These are phyloP conservation scores for Hymenoscyphus fraxineus DNA, from an alignment of 2,329 filamentous ascomycete genomes.

Conservation along the genomic window DNA sequence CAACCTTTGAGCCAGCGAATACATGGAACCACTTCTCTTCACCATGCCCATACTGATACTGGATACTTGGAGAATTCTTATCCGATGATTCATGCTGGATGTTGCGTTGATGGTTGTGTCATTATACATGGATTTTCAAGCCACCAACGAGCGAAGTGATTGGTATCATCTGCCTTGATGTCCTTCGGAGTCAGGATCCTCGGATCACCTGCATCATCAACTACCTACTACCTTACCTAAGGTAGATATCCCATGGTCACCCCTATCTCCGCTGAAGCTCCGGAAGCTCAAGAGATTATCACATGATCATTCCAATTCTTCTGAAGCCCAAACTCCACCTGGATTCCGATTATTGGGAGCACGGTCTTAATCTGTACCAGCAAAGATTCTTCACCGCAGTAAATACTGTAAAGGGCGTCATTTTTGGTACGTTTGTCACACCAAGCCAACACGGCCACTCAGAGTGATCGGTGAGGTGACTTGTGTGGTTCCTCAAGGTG, in stretches of 20 bases:
- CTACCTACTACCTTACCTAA: background rate
- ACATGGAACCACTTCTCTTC: background rate
- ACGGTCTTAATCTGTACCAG: background rate
- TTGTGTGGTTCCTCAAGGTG: conserved; percentile 9
- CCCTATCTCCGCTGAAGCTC: background rate
- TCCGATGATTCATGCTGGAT: background rate
- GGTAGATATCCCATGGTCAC: background rate
- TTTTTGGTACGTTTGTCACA: background rate
- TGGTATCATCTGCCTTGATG: background rate
- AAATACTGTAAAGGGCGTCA: background rate
- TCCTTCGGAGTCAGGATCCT: background rate
- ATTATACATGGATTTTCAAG: background rate
- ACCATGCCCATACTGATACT: background rate
- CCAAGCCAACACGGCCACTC: background rate
- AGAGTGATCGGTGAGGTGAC: background rate
- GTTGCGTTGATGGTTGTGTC: background rate
- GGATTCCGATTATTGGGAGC: background rate
- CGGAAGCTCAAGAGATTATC: background rate
- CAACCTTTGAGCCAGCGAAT: background rate
- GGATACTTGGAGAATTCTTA: background rate
- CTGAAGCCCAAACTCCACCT: background rate
- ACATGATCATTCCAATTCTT: background rate
- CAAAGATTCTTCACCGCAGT: background rate
- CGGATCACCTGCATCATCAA: background rate
- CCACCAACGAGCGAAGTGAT: background rate